phyloP scores from a whole-genome alignment of 768 basidiomycete genomes.

The Scleroderma bovista region DNA sequence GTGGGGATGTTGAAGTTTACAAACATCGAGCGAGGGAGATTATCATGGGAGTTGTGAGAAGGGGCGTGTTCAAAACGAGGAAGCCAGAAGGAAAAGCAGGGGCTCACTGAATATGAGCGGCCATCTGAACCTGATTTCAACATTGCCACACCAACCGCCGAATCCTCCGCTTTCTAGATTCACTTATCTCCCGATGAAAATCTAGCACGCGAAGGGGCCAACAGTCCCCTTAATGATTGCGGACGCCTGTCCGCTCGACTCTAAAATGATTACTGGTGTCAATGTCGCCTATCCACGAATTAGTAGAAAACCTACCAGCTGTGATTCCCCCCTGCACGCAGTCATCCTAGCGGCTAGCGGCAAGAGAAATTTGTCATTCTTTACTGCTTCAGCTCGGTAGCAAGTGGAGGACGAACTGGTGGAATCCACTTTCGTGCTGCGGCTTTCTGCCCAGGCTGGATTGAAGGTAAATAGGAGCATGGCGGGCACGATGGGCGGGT shows the following conservation, averaged over 20 bases:
- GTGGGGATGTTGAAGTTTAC: slow-evolving; percentile 7
- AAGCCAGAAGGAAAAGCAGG: slow-evolving; percentile 63
- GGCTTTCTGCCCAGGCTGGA: slow-evolving; percentile 37
- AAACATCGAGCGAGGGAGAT: slow-evolving; percentile 45
- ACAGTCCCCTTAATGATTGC: slow-evolving; percentile 48
- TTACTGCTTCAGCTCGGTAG: not conserved
- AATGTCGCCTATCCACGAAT: slow-evolving; percentile 61
- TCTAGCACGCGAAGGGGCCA: slow-evolving; percentile 60
- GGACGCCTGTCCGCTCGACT: slow-evolving; percentile 67
- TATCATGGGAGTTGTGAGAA: slow-evolving; percentile 46
- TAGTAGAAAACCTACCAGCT: slow-evolving; percentile 9
- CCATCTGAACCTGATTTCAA: too few relatives aligned
- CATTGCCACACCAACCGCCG: too few relatives aligned
- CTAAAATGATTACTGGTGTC: slow-evolving; percentile 75
- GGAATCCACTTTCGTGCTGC: slow-evolving; percentile 7
- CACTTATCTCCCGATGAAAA: slow-evolving; percentile 50
- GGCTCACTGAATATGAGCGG: slow-evolving; percentile 19
- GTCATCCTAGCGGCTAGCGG: slow-evolving; percentile 83
- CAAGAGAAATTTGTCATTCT: slow-evolving; percentile 75
- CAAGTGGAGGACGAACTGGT: slow-evolving; percentile 78
- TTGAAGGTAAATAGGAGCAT: slow-evolving; percentile 47
- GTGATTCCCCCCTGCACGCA: slow-evolving; percentile 35
- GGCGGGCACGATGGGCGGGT: slow-evolving; percentile 72
- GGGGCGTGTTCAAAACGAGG: slow-evolving; percentile 70
- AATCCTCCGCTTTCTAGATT: slow-evolving; percentile 81